phyloP scores from a whole-genome alignment of 2,329 filamentous ascomycete genomes.

The Fusarium poae region DNA sequence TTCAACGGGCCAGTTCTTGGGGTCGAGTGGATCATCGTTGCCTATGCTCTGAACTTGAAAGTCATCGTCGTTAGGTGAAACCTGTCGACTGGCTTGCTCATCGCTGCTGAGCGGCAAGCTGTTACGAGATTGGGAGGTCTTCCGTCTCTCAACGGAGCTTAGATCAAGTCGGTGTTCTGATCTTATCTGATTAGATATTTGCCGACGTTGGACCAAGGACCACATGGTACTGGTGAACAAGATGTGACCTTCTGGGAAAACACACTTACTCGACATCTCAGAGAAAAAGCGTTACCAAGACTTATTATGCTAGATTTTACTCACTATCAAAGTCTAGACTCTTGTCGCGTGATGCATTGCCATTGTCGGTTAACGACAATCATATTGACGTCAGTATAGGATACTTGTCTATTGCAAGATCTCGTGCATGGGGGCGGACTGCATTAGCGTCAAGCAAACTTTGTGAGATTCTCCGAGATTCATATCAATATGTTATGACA shows the following conservation, averaged over 20 bases:
- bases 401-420: too few relatives aligned
- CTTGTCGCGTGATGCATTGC: constrained; percentile 5
- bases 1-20: constrained; percentile 55
- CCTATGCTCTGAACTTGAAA: background rate
- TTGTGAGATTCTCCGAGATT: background rate
- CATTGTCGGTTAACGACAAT: background rate
- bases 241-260: background rate
- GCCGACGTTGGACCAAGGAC: constrained; percentile 1
- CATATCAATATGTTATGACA: background rate
- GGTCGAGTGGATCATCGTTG: constrained; percentile 55
- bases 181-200: background rate
- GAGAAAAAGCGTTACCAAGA: background rate
- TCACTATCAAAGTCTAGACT: background rate
- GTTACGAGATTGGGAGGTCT: background rate
- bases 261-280: background rate
- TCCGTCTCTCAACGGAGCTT: background rate
- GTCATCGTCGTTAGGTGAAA: accelerated
- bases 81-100: background rate
- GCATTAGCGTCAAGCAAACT: too few relatives aligned
- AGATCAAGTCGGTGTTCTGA: background rate
- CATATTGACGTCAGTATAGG: background rate
- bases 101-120: background rate
- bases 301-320: too few relatives aligned
- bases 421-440: background rate
- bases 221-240: background rate